A percentile compares a stretch with the other conserved stretches of the same genome.
These are phyloP conservation scores for Stagonosporopsis rhizophila DNA, from an alignment of 2,329 filamentous ascomycete species.

Conservation along the genomic window DNA sequence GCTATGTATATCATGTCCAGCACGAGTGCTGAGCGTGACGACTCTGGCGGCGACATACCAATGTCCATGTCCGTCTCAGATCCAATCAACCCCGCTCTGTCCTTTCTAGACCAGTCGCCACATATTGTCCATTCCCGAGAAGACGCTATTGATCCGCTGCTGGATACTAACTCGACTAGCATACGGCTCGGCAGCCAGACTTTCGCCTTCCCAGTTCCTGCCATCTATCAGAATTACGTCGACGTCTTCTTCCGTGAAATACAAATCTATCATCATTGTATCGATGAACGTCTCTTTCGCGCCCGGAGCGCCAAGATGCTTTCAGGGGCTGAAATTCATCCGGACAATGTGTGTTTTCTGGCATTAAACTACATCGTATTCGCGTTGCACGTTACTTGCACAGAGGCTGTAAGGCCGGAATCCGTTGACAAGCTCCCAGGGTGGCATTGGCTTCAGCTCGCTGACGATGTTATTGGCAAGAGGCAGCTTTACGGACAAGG, in stretches of 20 bases:
- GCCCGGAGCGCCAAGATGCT: conserved; percentile 32
- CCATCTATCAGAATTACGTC: conserved; percentile 34
- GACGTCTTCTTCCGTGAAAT: conserved; percentile 39
- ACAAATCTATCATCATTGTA: conserved; percentile 36
- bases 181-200: conserved; percentile 23
- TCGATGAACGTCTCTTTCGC: conserved; percentile 41
- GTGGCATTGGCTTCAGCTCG: conserved; percentile 41
- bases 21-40: conserved; percentile 40
- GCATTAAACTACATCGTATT: conserved; percentile 43
- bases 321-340: conserved; percentile 22
- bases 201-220: conserved; percentile 31
- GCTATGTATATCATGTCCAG: conserved; percentile 31
- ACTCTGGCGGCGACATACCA: conserved; percentile 24
- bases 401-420: conserved; percentile 2
- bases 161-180: background rate
- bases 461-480: conserved; percentile 39
- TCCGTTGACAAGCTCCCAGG: conserved; percentile 24
- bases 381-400: conserved; percentile 26
- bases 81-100: conserved; percentile 31
- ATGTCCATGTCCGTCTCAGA: conserved; percentile 34
- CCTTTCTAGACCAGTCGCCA: conserved; percentile 24
- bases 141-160: conserved; percentile 5
- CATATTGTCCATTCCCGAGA: background rate
- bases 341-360: conserved; percentile 33
- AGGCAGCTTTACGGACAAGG: conserved; percentile 29